Conservation (phyloP, 1,284 basidiomycete genomes). For the Marasmius tenuissimus region DNA sequence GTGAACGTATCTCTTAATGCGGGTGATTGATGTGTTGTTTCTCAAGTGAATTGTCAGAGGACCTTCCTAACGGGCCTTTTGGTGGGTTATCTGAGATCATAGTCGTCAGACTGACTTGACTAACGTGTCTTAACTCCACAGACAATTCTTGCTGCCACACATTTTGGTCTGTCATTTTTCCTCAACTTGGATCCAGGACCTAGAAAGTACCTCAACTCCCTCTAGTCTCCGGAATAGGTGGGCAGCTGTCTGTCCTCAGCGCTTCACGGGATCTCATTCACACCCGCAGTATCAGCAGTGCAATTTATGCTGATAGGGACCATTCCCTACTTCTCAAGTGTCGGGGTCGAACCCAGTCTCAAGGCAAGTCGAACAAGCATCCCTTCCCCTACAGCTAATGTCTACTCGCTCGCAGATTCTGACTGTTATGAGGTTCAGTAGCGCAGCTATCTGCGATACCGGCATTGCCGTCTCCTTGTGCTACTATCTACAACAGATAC, state of each 20-base stretch:
- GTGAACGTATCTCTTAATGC: not conserved
- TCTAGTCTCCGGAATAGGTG: constrained; percentile 30
- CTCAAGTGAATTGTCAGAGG: constrained; percentile 9
- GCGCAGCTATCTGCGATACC: constrained; percentile 31
- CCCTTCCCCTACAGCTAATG: not conserved
- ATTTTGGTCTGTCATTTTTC: constrained; percentile 24
- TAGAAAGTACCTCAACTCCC: not conserved
- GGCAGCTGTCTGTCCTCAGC: not conserved
- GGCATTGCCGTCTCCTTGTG: constrained; percentile 28
- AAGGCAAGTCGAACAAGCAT: not conserved
- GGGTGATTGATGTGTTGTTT: not conserved
- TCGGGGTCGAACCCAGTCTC: constrained; percentile 22
- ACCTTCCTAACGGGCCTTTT: constrained; percentile 20
- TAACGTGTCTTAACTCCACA: not conserved
- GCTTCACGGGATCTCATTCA: not conserved
- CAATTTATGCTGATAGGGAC: constrained; percentile 21
- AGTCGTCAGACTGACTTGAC: not conserved
- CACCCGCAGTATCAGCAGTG: constrained; percentile 24
- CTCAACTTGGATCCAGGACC: not conserved
- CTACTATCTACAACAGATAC: constrained; percentile 29
- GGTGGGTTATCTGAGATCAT: constrained; percentile 9
- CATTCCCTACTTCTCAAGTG: constrained; percentile 15
- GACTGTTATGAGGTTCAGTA: constrained; percentile 27
- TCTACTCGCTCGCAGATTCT: constrained; percentile 20
- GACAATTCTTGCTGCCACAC: constrained; percentile 24